Percentiles rank a stretch among this genome's conserved stretches.
phyloP scores from a whole-genome alignment of 345 rosid species.

The Arabidopsis arenosa region DNA sequence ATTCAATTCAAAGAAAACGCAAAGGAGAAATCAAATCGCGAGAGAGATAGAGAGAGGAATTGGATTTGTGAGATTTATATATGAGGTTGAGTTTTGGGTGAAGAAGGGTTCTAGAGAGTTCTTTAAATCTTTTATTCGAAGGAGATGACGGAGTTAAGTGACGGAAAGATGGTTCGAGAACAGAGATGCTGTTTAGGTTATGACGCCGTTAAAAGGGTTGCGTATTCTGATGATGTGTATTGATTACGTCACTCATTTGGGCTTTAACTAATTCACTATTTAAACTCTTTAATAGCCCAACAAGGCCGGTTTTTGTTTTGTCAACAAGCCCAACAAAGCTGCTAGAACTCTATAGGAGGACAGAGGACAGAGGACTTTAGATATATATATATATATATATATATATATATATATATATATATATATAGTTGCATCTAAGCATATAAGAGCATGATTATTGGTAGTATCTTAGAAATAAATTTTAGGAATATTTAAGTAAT shows the following conservation, averaged over 20 bases:
- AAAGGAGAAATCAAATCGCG: constrained; percentile 3
- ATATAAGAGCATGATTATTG: too few relatives aligned
- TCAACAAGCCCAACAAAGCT: too few relatives aligned
- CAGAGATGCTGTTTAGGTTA: not conserved
- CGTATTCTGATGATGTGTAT: not conserved
- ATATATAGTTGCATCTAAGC: too few relatives aligned
- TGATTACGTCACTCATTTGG: not conserved
- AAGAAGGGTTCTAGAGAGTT: constrained; percentile 55
- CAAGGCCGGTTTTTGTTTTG: too few relatives aligned
- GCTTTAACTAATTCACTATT: not conserved
- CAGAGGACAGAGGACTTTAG: too few relatives aligned
- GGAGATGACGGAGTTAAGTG: constrained; percentile 41
- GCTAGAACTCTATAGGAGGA: too few relatives aligned
- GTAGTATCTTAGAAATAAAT: too few relatives aligned
- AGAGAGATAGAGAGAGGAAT: not conserved
- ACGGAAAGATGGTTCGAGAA: constrained; percentile 23
- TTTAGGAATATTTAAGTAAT: too few relatives aligned
- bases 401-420: too few relatives aligned
- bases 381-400: too few relatives aligned
- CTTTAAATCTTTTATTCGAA: constrained; percentile 10
- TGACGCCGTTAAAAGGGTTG: constrained; percentile 25
- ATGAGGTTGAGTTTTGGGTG: constrained; percentile 22
- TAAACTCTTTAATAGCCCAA: too few relatives aligned
- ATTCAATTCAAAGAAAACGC: not conserved
- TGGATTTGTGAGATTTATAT: not conserved